Percentiles rank a stretch among this genome's conserved stretches.
Conservation (phyloP, 805 yeast species). For the Jamesozyma piceae region DNA sequence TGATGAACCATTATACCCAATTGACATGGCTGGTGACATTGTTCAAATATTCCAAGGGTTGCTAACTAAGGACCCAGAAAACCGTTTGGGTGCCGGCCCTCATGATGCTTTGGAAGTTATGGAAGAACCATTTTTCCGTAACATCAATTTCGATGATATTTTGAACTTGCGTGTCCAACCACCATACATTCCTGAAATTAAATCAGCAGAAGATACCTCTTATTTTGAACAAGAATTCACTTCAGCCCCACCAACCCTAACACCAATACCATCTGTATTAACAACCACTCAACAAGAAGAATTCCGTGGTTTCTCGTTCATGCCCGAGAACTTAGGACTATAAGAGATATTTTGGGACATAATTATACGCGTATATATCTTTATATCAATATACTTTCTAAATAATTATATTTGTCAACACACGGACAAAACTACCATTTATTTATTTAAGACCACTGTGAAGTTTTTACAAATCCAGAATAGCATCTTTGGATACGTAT, state of each 20-base stretch:
- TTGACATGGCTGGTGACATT: slow-evolving; percentile 94
- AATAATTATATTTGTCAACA: background rate
- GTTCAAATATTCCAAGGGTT: slow-evolving; percentile 88
- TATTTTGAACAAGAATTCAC: slow-evolving; percentile 94
- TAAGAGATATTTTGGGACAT: no score
- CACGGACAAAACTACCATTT: background rate
- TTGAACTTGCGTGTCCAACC: slow-evolving; percentile 63
- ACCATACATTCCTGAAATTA: slow-evolving; percentile 82
- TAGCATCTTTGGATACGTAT: no score
- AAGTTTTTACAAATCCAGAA: no score
- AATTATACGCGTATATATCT: background rate
- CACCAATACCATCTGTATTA: slow-evolving; percentile 85
- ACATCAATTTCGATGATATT: slow-evolving; percentile 84
- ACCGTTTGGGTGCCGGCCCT: slow-evolving; percentile 79
- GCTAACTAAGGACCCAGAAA: slow-evolving; percentile 76
- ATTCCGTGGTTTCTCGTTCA: slow-evolving; percentile 92
- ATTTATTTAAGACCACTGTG: background rate
- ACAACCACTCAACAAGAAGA: slow-evolving; percentile 88
- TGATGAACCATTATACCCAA: slow-evolving; percentile 94
- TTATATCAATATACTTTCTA: background rate
- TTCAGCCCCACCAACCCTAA: slow-evolving; percentile 84
- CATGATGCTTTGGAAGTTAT: slow-evolving; percentile 87
- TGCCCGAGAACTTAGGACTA: slow-evolving; percentile 46
- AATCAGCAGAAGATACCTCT: slow-evolving; percentile 80
- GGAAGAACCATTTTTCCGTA: slow-evolving; percentile 90